Evolutionary conservation across 2,329 filamentous ascomycete genomes (phyloP).

Genomic region (Beauveria sp.): DNA sequence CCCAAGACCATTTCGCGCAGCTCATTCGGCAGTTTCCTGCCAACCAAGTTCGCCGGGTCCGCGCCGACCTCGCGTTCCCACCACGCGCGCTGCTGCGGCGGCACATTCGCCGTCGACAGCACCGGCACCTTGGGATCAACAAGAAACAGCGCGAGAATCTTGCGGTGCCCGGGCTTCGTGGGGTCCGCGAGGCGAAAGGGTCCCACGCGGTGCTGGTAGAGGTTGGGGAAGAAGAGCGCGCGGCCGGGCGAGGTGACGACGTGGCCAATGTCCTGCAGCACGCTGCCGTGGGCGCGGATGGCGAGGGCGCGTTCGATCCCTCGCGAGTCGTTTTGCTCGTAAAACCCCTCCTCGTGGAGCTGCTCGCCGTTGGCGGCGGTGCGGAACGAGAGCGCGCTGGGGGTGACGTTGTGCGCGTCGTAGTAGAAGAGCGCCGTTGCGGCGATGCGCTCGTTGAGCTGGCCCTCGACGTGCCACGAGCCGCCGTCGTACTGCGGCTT

Average conservation of each 20-base stretch:
- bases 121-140: constrained; percentile 46
- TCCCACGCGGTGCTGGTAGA: constrained; percentile 42
- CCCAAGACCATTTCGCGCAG: not conserved
- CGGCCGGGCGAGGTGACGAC: constrained; percentile 38
- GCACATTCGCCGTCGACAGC: constrained; percentile 37
- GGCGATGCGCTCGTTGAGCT: constrained; percentile 55
- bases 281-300: constrained; percentile 15
- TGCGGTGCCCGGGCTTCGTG: constrained; percentile 47
- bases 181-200: constrained; percentile 45
- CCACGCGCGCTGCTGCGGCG: constrained; percentile 35
- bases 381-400: constrained; percentile 42
- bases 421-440: constrained; percentile 58
- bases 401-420: constrained; percentile 51
- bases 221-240: constrained; percentile 49
- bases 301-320: constrained; percentile 30
- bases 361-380: constrained; percentile 29
- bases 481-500: constrained; percentile 47
- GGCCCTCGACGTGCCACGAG: constrained; percentile 48
- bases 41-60: not conserved
- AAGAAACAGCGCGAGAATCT: constrained; percentile 53
- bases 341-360: constrained; percentile 17
- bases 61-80: constrained; percentile 13
- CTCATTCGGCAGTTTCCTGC: not conserved
- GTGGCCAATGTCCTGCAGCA: constrained; percentile 33
- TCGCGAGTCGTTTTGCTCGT: constrained; percentile 26